These are phyloP conservation scores for Geotrichum phurueaensis DNA, from an alignment of 1,139 yeast genomes.

Conservation along the genomic window DNA sequence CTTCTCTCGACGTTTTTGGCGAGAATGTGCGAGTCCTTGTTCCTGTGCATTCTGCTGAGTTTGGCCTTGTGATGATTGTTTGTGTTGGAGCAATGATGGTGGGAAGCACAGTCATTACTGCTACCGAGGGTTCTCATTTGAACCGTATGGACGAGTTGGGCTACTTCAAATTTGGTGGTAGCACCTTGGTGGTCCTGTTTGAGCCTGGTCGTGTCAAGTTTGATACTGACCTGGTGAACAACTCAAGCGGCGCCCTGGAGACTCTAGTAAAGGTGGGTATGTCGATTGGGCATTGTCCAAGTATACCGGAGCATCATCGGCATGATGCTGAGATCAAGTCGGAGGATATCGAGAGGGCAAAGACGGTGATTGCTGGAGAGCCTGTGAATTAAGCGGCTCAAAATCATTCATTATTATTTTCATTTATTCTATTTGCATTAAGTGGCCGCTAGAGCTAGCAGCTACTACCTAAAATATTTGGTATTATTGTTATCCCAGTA, in stretches of 20 bases:
- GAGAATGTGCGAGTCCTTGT: conserved; percentile 77
- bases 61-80: conserved; percentile 71
- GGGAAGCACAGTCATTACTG: conserved; percentile 76
- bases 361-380: conserved; percentile 24
- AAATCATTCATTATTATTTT: background rate
- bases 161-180: conserved; percentile 93
- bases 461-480: background rate
- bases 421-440: background rate
- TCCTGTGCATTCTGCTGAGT: conserved; percentile 65
- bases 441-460: background rate
- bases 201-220: conserved; percentile 44
- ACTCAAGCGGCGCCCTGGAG: conserved; percentile 66
- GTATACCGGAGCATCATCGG: conserved; percentile 24
- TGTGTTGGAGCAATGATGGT: conserved; percentile 99
- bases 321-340: conserved; percentile 20
- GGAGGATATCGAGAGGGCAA: conserved; percentile 24
- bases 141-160: conserved; percentile 80
- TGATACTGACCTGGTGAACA: conserved; percentile 67
- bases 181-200: conserved; percentile 66
- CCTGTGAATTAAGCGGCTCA: background rate
- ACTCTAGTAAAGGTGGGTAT: conserved; percentile 85
- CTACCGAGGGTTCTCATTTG: conserved; percentile 53
- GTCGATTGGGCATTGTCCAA: conserved; percentile 69
- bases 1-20: conserved; percentile 84
- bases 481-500: background rate